Base-by-base conservation (phyloP, 2,329 filamentous ascomycete genomes). In the Fusarium coffeatum region DNA sequence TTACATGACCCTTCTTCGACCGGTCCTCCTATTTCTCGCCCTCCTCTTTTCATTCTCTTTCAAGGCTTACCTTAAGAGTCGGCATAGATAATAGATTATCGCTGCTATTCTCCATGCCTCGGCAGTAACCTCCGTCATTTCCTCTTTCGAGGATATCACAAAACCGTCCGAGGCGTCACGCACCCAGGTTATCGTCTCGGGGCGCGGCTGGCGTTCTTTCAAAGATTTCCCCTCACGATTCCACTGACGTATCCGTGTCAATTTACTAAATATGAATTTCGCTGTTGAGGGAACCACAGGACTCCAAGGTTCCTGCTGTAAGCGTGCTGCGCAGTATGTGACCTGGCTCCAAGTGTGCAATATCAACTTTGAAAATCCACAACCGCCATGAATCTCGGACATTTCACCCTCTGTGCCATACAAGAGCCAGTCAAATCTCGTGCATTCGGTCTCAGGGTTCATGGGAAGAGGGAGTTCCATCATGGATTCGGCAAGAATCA, bases 401-500 rank as follows among this genome's bases (percentile, higher is more conserved):
- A 78, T 76, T 16, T 80, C 78, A n/a, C 56, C 61, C 34, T 76
- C 69, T 0, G 75, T 76, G 5, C 79, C 80, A 37, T 81, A 80
- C 1, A 80, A 69, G 9, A 82, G 74, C 78, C 80, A 82, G 8
- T 73, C 75, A 48, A 82, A 82, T 23, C 79, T 73, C 3, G 70
- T 60, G 2, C 75, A 67, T 45, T 80, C 76, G 16, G 66, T 59
- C 25, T 75, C 79, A 1, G 75, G 71, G 25, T 80, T 71, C 23
- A 80, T 76, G 4, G 74, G 73, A 3, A 65, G 23, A 18, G 77
- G 71, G 3, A 82, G 74, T 7, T 60, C 64, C 69, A 77, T 76
- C 80, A 83, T 81, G 1, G 79, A 78, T 50, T 82, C 79, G 7
- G 81, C 79, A 13, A 83, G 71, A 37, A 83, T 81, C 13, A 81